Evolutionary conservation across 306 rosid genomes (phyloP).

Genomic region (Trifolium dubium): DNA sequence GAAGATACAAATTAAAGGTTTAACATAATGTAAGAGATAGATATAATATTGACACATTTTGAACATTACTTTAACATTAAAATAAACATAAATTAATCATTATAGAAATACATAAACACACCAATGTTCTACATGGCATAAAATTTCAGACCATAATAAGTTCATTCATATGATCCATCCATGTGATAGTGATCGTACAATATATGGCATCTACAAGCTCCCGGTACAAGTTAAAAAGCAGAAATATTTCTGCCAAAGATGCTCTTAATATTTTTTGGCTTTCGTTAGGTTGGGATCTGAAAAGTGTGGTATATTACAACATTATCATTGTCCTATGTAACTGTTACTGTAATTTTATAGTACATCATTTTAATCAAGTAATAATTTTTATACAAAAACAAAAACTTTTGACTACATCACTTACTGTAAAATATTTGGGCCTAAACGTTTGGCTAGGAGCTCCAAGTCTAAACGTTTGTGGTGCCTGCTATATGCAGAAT

Average conservation of each 20-base stretch:
- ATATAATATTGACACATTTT: too few relatives aligned
- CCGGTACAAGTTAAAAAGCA: background rate
- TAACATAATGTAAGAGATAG: too few relatives aligned
- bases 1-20: too few relatives aligned
- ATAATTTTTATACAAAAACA: too few relatives aligned
- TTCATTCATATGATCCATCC: background rate
- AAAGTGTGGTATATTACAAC: background rate
- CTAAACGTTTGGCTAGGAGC: too few relatives aligned
- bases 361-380: background rate
- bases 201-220: background rate
- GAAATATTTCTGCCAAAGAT: constrained; percentile 22
- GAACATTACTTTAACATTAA: too few relatives aligned
- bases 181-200: constrained; percentile 20
- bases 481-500: too few relatives aligned
- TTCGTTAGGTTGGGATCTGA: background rate
- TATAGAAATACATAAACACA: too few relatives aligned
- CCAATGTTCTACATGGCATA: background rate
- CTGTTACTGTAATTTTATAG: constrained; percentile 3
- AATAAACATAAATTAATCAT: too few relatives aligned
- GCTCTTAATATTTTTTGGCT: background rate
- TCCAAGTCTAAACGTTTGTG: too few relatives aligned
- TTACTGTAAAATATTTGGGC: too few relatives aligned
- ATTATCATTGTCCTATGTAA: background rate
- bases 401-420: too few relatives aligned
- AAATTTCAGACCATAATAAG: background rate